Conservation (phyloP, 768 basidiomycete species). For the Neoboletus magnificus region DNA sequence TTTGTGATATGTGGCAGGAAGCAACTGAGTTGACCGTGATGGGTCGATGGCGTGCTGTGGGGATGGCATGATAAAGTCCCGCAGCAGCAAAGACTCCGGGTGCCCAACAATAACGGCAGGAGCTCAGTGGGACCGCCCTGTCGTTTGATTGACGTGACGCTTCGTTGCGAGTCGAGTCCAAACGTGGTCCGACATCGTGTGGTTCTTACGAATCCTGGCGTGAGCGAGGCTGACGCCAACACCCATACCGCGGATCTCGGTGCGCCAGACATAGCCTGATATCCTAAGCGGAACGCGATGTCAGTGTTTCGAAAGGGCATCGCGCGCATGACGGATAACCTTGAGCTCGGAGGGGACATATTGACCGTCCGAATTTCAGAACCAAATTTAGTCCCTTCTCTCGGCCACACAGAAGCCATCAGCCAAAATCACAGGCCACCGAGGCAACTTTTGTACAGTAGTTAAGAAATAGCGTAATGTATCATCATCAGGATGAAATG, state of each 20-base stretch:
- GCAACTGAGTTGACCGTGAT: constrained; percentile 15
- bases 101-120: constrained; percentile 6
- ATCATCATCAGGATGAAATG: constrained; percentile 28
- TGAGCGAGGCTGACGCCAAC: not conserved
- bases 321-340: not conserved
- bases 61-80: constrained; percentile 6
- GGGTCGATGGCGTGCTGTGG: constrained; percentile 17
- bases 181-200: not conserved
- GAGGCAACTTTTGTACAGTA: constrained; percentile 28
- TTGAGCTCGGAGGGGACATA: constrained; percentile 4
- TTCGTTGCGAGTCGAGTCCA: not conserved
- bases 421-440: constrained; percentile 4
- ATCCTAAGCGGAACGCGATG: constrained; percentile 12
- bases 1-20: constrained; percentile 9
- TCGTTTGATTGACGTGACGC: not conserved
- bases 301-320: constrained; percentile 1
- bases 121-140: not conserved
- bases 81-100: constrained; percentile 3
- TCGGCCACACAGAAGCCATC: constrained; percentile 12
- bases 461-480: constrained; percentile 33
- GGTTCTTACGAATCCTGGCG: not conserved
- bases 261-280: not conserved
- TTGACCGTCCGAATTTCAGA: constrained; percentile 1
- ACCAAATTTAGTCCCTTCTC: constrained; percentile 5
- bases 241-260: constrained; percentile 18